Evolutionary conservation across 2,329 filamentous ascomycete genomes (phyloP).

Genomic region (Penicillium sp.): DNA sequence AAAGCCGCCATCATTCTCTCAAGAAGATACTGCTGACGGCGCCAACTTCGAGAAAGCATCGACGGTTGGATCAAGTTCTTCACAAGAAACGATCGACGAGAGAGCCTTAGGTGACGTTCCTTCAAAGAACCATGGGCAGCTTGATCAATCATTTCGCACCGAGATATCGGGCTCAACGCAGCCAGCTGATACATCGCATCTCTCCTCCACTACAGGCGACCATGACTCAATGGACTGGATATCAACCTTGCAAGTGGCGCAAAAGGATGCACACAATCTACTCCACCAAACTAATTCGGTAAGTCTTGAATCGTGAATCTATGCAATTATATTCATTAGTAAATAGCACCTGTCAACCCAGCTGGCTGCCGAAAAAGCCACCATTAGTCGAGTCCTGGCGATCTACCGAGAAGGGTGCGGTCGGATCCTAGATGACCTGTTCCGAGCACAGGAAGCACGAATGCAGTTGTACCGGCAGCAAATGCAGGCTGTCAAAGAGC

Average conservation of each 20-base stretch:
- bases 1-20: neutral
- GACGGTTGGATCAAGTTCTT: neutral
- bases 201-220: neutral
- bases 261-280: constrained; percentile 24
- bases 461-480: constrained; percentile 34
- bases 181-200: neutral
- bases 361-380: constrained; percentile 49
- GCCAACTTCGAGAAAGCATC: neutral
- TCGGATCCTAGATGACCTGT: constrained; percentile 45
- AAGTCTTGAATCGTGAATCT: constrained; percentile 8
- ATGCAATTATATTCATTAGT: neutral
- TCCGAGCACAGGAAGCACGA: constrained; percentile 41
- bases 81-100: constrained; percentile 5
- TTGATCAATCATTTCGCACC: neutral
- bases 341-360: constrained; percentile 45
- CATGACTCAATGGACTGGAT: constrained; percentile 20
- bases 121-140: neutral
- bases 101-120: neutral
- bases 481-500: constrained; percentile 29
- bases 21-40: neutral
- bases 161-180: neutral
- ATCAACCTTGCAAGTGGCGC: constrained; percentile 17
- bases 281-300: constrained; percentile 33
- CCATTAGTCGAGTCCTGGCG: constrained; percentile 44
- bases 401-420: constrained; percentile 47